Conservation (phyloP, 352 stramenopile genomes). For the Phytophthora sp. region DNA sequence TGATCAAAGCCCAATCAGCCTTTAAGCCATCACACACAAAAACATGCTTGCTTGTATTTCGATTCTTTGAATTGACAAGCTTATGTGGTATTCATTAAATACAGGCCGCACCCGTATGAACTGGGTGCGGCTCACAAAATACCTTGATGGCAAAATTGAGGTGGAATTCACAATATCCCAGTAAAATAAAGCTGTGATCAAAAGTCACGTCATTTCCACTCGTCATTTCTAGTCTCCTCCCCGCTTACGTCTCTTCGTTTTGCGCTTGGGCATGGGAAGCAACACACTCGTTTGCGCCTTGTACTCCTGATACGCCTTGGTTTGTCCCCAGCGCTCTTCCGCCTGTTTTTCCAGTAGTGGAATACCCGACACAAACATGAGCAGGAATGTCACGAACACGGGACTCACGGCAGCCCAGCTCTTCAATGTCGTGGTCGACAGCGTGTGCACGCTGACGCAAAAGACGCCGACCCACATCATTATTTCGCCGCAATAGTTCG, state of each 20-base stretch:
- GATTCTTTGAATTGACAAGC: too few relatives aligned
- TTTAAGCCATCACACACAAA: too few relatives aligned
- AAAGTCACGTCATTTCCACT: neutral
- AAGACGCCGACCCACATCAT: conserved; percentile 88
- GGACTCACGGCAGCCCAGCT: conserved; percentile 59
- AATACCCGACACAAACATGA: conserved; percentile 77
- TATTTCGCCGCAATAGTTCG: conserved; percentile 94
- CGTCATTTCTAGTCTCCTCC: conserved; percentile 19
- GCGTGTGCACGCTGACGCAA: conserved; percentile 47
- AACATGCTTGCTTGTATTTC: too few relatives aligned
- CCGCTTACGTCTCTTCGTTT: conserved; percentile 29
- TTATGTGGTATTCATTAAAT: too few relatives aligned
- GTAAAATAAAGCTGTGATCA: too few relatives aligned
- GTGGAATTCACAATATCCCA: too few relatives aligned
- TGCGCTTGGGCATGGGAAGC: conserved; percentile 43
- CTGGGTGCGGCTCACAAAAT: too few relatives aligned
- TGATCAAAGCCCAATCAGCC: conserved; percentile 16
- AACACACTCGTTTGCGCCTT: conserved; percentile 76
- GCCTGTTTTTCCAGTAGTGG: conserved; percentile 78
- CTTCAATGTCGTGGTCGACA: conserved; percentile 45
- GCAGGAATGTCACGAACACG: conserved; percentile 72
- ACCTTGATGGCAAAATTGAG: too few relatives aligned
- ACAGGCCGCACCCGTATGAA: too few relatives aligned
- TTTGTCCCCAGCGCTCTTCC: conserved; percentile 70
- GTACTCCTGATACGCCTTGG: conserved; percentile 78